Evolutionary conservation across 331 rosid genomes (phyloP).

Genomic region (Arachis monticola): DNA sequence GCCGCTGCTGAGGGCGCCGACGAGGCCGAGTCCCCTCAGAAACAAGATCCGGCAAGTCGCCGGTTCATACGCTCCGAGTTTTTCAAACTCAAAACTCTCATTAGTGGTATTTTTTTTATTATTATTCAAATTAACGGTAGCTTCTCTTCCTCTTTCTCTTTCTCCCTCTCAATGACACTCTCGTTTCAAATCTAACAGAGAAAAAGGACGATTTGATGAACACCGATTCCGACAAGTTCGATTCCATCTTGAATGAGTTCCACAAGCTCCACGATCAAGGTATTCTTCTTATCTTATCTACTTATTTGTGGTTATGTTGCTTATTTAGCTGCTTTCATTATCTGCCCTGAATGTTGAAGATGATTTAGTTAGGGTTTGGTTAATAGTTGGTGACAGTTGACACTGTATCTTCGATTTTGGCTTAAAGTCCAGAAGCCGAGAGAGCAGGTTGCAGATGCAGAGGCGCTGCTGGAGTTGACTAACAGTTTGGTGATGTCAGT

Average conservation of each 20-base stretch:
- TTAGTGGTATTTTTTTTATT: slow-evolving; percentile 41
- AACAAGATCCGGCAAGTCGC: slow-evolving; percentile 53
- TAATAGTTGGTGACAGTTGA: not conserved
- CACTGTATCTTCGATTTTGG: too few relatives aligned
- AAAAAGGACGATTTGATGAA: slow-evolving; percentile 58
- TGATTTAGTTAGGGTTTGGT: not conserved
- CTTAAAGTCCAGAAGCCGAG: slow-evolving; percentile 79
- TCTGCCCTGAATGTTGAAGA: not conserved
- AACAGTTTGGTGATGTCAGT: slow-evolving; percentile 61
- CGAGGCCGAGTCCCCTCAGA: slow-evolving; percentile 26
- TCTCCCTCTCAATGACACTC: not conserved
- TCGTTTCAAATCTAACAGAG: slow-evolving; percentile 48
- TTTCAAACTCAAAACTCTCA: slow-evolving; percentile 56
- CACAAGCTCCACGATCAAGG: slow-evolving; percentile 70
- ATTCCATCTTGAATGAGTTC: slow-evolving; percentile 52
- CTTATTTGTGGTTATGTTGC: not conserved
- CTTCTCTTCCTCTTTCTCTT: not conserved
- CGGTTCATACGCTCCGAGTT: slow-evolving; percentile 72
- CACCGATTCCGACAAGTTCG: slow-evolving; percentile 56
- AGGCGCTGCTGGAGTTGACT: slow-evolving; percentile 72
- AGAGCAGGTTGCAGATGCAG: slow-evolving; percentile 92
- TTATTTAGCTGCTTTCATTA: not conserved
- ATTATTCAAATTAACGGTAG: too few relatives aligned
- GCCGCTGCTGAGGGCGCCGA: not conserved
- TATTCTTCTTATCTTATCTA: slow-evolving; percentile 15